Base-by-base conservation (phyloP, 176 grass and related monocot species). In the Chrysopogon serrulatus region DNA sequence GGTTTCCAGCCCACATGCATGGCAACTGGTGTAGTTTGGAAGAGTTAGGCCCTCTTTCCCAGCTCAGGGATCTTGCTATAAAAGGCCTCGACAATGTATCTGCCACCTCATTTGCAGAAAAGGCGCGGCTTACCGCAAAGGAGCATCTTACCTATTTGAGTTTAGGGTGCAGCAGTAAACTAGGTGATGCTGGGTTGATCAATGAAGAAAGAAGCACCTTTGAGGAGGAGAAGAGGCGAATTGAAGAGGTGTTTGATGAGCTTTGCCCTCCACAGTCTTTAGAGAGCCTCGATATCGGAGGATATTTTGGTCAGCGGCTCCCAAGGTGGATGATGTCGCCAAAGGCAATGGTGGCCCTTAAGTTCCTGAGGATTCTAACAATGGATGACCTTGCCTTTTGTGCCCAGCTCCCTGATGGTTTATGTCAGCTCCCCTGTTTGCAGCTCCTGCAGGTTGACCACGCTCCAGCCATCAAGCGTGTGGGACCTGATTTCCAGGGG, bases 181-280 rank as follows among this genome's bases (percentile, higher is more conserved):
- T 19, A 5, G 47, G 26, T 40, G 19, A 57, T 36, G 34, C 2
- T 42, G 47, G 23, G 5, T 17, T 5, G 16, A 36, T 32, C 48
- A 4, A 37, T 3, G 14, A 68, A 26, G 41, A 78, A 47, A 7
- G 26, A 0, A 24, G 16, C 5, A 49, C 15, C 30, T 61, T 39
- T 14, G 17, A 74, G 17, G 76, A 81, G 42, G 61, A 80, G 31
- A 7, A 74, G 0, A 8, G 7, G 34, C 33, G 0, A 14, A 80
- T 81, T 1, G 13, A 81, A 60, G 5, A 57, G 26, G 69, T 82
- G 3, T 74, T 82, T 65, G 71, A 90, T 37, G 83, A 77, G 48
- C 37, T 85, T 3, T 77, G 64, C 3, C 82, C 82, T 49, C 77
- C 82, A 0, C 24, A 24, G 5, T 49, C n/a, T 5, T 11, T 85